Evolutionary conservation across 2,329 filamentous ascomycete species (phyloP), one percentile per base, ranked within the genome.

Genomic region (Pestalotiopsis sp.): DNA sequence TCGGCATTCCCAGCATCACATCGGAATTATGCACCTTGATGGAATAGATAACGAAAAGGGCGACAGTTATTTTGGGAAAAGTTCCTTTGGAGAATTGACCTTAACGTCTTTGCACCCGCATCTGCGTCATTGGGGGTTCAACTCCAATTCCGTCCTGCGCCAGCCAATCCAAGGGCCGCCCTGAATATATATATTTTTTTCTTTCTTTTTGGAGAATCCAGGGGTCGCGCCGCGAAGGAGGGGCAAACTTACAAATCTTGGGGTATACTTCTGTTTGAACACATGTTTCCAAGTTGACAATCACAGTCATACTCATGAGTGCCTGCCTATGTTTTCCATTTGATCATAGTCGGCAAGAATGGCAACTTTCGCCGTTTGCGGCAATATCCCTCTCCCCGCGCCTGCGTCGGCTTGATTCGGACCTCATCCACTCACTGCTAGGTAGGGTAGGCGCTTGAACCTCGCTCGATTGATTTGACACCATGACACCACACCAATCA

Each of bases 301-400:
- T 31, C 27, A 31, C 27, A 31, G 27, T 31, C 27, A 31, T 31
- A 31, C 7, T 7, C 5, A 31, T 31, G 27, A 6, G 27, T 7
- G 27, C 6, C 6, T 31, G 27, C 27, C 27, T 7, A 31, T 31
- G 27, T 31, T n/a, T 45, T 45, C 13, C 41, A 45, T 45, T n/a
- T 14, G 13, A 45, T n/a, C 41, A n/a, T 45, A 45, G 41, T 45
- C 41, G n/a, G 41, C 56, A 64, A 41, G 17, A 41, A 41, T 64
- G 58, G 58, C 58, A 31, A 61, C 27, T 61, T 36, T 61, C 58
- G 27, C 58, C 58, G 27, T 61, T 14, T 61, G 27, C 58, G 27
- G 58, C 25, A 27, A 31, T 14, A 36, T 36, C 12, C 27, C 23
- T 23, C 23, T 23, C 58, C 23, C 17, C 58, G 41, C 41, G 23